These are phyloP conservation scores for Hamamelis virginiana DNA, from an alignment of 164 flowering plant species.

Conservation along the genomic window DNA sequence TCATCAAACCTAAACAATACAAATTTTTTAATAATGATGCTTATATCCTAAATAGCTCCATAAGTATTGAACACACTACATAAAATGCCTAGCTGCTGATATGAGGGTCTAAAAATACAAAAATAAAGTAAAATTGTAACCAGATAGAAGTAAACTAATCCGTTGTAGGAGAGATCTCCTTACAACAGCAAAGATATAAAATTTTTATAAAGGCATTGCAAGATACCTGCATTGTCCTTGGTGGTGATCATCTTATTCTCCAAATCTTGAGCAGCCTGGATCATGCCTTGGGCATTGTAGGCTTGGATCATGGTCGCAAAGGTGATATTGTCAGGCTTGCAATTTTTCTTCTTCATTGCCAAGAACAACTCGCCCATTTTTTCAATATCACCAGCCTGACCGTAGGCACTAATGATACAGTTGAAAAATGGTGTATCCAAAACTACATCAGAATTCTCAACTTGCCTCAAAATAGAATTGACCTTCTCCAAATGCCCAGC, in stretches of 20 bases:
- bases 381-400: conserved; percentile 60
- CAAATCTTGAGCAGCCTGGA: conserved; percentile 36
- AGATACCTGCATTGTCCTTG: conserved; percentile 18
- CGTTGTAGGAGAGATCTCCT: not conserved
- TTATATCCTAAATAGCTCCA: not conserved
- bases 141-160: not conserved
- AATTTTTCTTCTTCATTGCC: conserved; percentile 63
- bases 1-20: not conserved
- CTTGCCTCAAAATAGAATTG: conserved; percentile 65
- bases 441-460: conserved; percentile 72
- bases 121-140: no score
- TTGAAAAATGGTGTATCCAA: conserved; percentile 86
- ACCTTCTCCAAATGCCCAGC: conserved; percentile 53
- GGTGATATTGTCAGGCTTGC: conserved; percentile 67
- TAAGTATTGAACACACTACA: not conserved
- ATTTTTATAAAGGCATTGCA: not conserved
- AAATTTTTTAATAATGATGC: not conserved
- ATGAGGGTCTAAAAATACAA: not conserved
- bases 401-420: conserved; percentile 75
- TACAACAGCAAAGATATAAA: not conserved
- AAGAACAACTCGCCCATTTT: conserved; percentile 54
- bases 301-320: conserved; percentile 72
- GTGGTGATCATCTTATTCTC: conserved; percentile 28
- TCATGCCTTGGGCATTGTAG: conserved; percentile 59
- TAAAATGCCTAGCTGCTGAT: not conserved